Evolutionary conservation across 2,329 filamentous ascomycete species (phyloP), one percentile per base, ranked within the genome.

Genomic region (Fusarium pseudocircinatum): DNA sequence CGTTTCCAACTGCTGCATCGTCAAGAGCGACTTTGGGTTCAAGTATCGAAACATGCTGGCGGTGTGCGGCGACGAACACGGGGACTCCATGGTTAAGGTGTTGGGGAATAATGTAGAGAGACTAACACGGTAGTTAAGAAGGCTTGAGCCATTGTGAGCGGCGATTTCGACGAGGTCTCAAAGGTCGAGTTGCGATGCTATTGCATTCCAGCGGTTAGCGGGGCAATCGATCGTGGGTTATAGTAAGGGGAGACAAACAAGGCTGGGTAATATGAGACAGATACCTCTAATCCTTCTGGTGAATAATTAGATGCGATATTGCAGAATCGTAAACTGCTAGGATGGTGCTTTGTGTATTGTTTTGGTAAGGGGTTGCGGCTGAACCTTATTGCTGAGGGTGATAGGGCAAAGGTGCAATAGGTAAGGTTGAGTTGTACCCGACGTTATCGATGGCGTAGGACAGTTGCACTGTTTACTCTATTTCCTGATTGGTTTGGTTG

Each of bases 101-200:
- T 18, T 49, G 14, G 20, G 28, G n/a, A 22, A 24, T 20, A 42
- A 44, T 28, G 40, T 44, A 53, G 46, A 63, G 47, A 49, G 53
- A 84, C 83, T 80, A 81, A 84, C 83, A 84, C 83, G 67, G 83
- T 84, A 54, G 82, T 83, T 71, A 84, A 79, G 77, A 84, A 84
- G 40, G 70, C 46, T 73, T 84, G 82, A 56, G 83, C 79, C 83
- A 84, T 84, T 69, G 66, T 75, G 73, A 70, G 36, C 59, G 57
- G 50, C 28, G 64, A 65, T 57, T 63, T 69, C 30, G 67, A 67
- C 53, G 63, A 64, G 43, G 70, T 54, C 42, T 74, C 47, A 63
- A 69, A 63, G 50, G 59, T 47, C 50, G 40, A 62, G 58, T 44
- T 65, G 59, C 46, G 66, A 69, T 70, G 50, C 46, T 70, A 62